Conservation (phyloP, 2,329 filamentous ascomycete genomes). For the Xylaria sp. region DNA sequence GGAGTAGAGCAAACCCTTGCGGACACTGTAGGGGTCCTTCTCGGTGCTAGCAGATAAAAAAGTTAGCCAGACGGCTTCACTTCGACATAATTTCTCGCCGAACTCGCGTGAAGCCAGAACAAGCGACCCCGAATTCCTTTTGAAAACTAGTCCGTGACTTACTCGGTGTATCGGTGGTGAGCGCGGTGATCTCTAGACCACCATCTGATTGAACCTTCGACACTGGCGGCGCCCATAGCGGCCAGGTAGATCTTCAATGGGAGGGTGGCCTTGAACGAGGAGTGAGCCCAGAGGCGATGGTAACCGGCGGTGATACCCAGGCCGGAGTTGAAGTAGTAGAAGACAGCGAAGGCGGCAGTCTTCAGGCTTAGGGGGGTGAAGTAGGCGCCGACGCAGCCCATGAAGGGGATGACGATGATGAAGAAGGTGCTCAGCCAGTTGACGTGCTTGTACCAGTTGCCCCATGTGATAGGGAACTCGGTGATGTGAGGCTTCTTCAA, state of each 20-base stretch:
- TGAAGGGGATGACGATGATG: constrained; percentile 71
- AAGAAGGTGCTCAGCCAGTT: constrained; percentile 87
- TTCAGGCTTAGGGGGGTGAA: constrained; percentile 58
- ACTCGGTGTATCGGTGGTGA: constrained; percentile 47
- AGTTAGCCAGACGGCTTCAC: neutral
- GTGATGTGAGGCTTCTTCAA: constrained; percentile 77
- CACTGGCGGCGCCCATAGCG: constrained; percentile 42
- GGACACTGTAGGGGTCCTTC: constrained; percentile 49
- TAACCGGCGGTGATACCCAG: constrained; percentile 36
- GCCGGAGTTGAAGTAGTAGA: constrained; percentile 35
- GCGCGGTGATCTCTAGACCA: constrained; percentile 46
- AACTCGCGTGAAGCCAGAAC: neutral
- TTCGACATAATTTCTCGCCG: neutral
- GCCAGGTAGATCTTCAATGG: constrained; percentile 46
- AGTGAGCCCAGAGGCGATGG: constrained; percentile 40
- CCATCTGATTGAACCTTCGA: constrained; percentile 47
- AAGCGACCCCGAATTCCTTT: neutral
- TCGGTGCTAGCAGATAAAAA: constrained; percentile 30
- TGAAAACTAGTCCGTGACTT: neutral
- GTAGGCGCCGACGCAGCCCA: constrained; percentile 67
- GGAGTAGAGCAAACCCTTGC: constrained; percentile 46
- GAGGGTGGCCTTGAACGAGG: constrained; percentile 39
- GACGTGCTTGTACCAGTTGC: constrained; percentile 88
- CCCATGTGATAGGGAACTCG: constrained; percentile 70
- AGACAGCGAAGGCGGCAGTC: constrained; percentile 40